Conservation (phyloP, 306 rosid species). For the Prosopis cineraria region DNA sequence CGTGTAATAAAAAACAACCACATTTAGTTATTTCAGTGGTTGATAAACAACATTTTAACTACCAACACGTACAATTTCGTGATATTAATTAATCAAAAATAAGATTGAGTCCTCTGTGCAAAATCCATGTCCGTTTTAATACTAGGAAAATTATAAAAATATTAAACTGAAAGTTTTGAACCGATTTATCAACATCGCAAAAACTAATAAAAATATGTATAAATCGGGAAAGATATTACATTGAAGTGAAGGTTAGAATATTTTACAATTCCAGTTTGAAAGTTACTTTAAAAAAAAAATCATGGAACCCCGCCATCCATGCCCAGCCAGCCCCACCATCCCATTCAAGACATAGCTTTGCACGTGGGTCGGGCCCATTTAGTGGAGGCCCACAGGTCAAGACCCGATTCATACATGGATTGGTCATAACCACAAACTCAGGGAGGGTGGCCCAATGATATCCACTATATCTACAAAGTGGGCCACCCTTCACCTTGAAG, state of each 20-base stretch:
- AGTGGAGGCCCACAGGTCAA: constrained; percentile 23
- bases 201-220: neutral
- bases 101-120: no score
- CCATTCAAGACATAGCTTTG: neutral
- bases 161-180: neutral
- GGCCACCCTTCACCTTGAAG: neutral
- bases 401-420: constrained; percentile 32
- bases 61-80: no score
- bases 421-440: constrained; percentile 1
- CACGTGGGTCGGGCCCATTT: constrained; percentile 43
- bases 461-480: constrained; percentile 23
- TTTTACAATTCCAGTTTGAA: neutral
- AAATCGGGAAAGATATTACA: neutral
- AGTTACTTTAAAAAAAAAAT: neutral
- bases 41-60: no score
- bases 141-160: neutral
- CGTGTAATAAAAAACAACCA: no score
- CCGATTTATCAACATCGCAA: neutral
- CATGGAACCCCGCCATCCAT: neutral
- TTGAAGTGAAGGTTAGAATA: neutral
- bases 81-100: no score
- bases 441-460: constrained; percentile 21
- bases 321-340: neutral
- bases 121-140: no score
- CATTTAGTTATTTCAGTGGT: no score